phyloP scores from a whole-genome alignment of 1,284 basidiomycete species.

The Termitomyces sp. region DNA sequence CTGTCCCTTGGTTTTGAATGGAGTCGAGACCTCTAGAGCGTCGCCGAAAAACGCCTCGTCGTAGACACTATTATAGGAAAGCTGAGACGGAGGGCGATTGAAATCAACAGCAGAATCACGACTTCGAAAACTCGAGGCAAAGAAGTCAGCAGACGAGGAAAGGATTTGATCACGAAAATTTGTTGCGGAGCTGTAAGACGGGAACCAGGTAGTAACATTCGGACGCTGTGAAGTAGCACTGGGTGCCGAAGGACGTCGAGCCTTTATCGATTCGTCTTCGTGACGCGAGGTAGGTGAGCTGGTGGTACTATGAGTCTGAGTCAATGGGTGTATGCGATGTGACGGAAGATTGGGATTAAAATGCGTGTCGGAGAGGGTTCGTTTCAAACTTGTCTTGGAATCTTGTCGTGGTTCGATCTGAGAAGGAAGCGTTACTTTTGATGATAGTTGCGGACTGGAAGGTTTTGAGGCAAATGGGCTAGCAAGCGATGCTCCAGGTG shows the following conservation, averaged over 20 bases:
- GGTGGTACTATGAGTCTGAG: constrained; percentile 22
- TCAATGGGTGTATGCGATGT: constrained; percentile 4
- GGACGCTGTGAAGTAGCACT: constrained; percentile 15
- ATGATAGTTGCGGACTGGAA: constrained; percentile 13
- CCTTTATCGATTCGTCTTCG: constrained; percentile 14
- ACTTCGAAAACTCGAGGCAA: constrained; percentile 8
- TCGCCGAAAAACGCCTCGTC: constrained; percentile 29
- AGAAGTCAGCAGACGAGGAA: constrained; percentile 18
- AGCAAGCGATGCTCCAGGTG: constrained; percentile 28
- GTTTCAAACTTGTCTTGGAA: constrained; percentile 31
- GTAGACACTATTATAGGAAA: constrained; percentile 29
- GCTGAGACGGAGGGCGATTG: constrained; percentile 41
- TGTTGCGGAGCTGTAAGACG: constrained; percentile 2
- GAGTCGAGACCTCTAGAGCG: constrained; percentile 28
- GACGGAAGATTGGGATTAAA: constrained; percentile 23
- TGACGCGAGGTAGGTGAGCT: constrained; percentile 20
- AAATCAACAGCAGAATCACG: constrained; percentile 31
- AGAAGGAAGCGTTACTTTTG: neutral
- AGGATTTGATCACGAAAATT: constrained; percentile 5
- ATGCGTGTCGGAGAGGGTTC: constrained; percentile 24
- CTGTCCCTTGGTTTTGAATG: constrained; percentile 13
- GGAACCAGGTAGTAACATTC: constrained; percentile 15
- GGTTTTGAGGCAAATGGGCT: constrained; percentile 41
- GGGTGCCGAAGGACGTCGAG: constrained; percentile 30
- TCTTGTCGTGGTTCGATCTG: neutral